Conservation (phyloP, 1,284 basidiomycete species). For the Phellinidium pouzarii region DNA sequence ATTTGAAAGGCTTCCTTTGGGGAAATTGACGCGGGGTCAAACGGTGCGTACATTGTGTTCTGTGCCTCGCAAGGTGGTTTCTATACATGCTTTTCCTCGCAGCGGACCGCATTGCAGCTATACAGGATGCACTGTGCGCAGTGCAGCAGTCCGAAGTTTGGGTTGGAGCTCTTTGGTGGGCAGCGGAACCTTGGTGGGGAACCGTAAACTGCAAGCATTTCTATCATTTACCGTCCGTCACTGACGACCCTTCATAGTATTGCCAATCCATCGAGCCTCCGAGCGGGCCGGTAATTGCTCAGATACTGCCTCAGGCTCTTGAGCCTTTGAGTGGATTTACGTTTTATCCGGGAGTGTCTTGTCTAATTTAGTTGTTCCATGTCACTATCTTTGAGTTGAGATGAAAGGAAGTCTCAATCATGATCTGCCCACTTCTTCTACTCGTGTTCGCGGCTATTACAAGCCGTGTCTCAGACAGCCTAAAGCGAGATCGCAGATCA, state of each 20-base stretch:
- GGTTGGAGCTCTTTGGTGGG: slow-evolving; percentile 54
- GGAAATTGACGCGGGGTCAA: slow-evolving; percentile 55
- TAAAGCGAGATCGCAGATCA: neutral
- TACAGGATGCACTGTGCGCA: slow-evolving; percentile 48
- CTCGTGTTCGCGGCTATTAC: neutral
- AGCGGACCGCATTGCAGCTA: slow-evolving; percentile 41
- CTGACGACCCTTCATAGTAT: slow-evolving; percentile 34
- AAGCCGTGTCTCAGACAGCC: neutral
- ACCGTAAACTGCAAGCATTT: slow-evolving; percentile 43
- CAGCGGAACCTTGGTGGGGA: slow-evolving; percentile 58
- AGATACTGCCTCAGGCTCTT: slow-evolving; percentile 51
- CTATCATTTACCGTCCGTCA: slow-evolving; percentile 5
- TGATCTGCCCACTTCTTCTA: neutral
- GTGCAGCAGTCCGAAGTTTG: slow-evolving; percentile 56
- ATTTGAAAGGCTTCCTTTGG: slow-evolving; percentile 59
- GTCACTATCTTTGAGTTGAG: neutral
- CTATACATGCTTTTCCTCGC: neutral
- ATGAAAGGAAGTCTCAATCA: neutral
- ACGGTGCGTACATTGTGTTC: slow-evolving; percentile 27
- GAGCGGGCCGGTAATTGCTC: slow-evolving; percentile 43
- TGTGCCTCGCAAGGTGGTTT: neutral
- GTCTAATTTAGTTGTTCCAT: neutral
- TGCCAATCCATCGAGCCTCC: slow-evolving; percentile 61
- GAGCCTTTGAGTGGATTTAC: slow-evolving; percentile 38
- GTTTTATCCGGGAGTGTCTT: neutral